These are phyloP conservation scores for Madurella mycetomatis DNA, from an alignment of 2,329 filamentous ascomycete genomes.

Conservation along the genomic window DNA sequence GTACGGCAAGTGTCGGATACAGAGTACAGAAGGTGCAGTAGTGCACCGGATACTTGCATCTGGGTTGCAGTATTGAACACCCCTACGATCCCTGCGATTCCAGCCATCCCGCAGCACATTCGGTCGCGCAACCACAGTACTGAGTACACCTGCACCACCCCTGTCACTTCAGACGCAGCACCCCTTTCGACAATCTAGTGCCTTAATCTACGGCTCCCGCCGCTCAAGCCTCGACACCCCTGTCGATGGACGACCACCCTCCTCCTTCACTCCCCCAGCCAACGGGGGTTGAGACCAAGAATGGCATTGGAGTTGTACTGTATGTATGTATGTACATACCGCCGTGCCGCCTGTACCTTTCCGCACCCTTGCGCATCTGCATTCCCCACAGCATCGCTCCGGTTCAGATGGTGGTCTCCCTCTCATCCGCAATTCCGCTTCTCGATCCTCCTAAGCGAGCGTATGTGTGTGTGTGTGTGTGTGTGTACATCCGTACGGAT, in stretches of 20 bases:
- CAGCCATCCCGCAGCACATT: too few relatives aligned
- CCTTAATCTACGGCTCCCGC: constrained; percentile 9
- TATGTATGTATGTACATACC: constrained; percentile 19
- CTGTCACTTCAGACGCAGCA: constrained; percentile 5
- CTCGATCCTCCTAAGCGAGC: constrained; percentile 7
- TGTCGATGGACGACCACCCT: neutral
- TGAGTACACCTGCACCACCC: constrained; percentile 5
- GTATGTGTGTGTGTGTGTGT: neutral
- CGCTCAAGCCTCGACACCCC: constrained; percentile 11
- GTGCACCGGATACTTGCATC: neutral
- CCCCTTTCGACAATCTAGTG: neutral
- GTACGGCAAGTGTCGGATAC: neutral
- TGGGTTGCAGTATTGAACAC: constrained; percentile 21
- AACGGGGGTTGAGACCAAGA: constrained; percentile 8
- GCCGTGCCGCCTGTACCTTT: constrained; percentile 20
- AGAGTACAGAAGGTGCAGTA: neutral
- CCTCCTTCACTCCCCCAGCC: constrained; percentile 2
- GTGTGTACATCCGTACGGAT: neutral
- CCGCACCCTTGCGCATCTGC: constrained; percentile 5
- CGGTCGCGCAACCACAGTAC: too few relatives aligned
- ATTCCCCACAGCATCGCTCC: neutral
- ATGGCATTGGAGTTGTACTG: neutral
- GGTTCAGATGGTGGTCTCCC: neutral
- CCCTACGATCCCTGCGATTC: neutral
- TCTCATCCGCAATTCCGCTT: constrained; percentile 3